Percentiles rank a stretch among this genome's conserved stretches.
Evolutionary conservation across 208 protist species (phyloP).

Genomic region (Lotmaria passim): DNA sequence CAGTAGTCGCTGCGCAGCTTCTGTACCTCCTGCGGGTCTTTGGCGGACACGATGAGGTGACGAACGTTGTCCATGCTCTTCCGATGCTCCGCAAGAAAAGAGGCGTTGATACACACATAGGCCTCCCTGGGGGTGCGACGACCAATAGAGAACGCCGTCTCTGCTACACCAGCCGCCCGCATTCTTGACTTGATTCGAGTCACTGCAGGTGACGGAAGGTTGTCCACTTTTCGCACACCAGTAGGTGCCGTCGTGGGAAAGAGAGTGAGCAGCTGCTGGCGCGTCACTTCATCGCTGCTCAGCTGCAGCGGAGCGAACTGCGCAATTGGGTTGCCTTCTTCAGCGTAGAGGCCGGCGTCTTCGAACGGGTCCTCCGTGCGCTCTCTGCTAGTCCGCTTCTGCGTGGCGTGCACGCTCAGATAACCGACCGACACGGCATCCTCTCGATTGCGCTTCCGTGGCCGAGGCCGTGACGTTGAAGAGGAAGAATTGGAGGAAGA

Average conservation of each 20-base stretch:
- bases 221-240: not conserved
- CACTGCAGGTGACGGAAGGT: not conserved
- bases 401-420: not conserved
- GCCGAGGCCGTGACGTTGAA: not conserved
- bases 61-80: not conserved
- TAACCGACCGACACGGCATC: not conserved
- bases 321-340: slow-evolving; percentile 4
- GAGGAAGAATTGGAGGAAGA: not conserved
- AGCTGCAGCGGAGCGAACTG: slow-evolving; percentile 6
- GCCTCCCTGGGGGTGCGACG: not conserved
- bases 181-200: not conserved
- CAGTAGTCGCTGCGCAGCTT: not conserved
- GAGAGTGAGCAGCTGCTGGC: slow-evolving; percentile 14
- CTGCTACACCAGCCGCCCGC: not conserved
- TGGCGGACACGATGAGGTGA: not conserved
- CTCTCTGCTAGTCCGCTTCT: not conserved
- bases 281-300: slow-evolving; percentile 10
- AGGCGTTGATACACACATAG: not conserved
- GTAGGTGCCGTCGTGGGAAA: not conserved
- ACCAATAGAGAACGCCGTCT: not conserved
- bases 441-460: slow-evolving; percentile 13
- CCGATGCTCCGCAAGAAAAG: not conserved
- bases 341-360: slow-evolving; percentile 20
- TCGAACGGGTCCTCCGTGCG: slow-evolving; percentile 9
- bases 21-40: not conserved